A percentile compares a stretch with the other conserved stretches of the same genome.
Evolutionary conservation across 169 alveolate species (phyloP).

Genomic region (Cryptosporidium sp.): DNA sequence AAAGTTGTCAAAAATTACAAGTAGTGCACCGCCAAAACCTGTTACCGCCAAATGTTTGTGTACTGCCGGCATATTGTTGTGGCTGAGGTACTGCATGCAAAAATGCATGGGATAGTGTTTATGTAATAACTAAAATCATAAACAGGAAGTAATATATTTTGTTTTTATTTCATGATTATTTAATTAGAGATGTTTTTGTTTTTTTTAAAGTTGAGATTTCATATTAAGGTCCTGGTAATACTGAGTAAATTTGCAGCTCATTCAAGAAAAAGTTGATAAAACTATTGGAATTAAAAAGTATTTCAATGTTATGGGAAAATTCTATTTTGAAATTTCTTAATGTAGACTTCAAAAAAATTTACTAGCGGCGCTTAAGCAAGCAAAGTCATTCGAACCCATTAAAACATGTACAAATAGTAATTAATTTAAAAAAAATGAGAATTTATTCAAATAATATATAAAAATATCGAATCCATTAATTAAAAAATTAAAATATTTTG

Average conservation of each 20-base stretch:
- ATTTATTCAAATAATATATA: too few relatives aligned
- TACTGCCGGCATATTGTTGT: neutral
- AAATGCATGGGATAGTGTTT: neutral
- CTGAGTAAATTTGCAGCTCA: too few relatives aligned
- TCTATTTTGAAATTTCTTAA: too few relatives aligned
- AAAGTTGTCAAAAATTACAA: slow-evolving; percentile 5
- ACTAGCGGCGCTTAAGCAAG: neutral
- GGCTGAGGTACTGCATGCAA: neutral
- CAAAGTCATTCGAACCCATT: neutral
- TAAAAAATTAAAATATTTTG: neutral
- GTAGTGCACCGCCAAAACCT: neutral
- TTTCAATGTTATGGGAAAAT: neutral
- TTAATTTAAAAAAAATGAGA: too few relatives aligned
- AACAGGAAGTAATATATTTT: neutral
- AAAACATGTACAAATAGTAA: neutral
- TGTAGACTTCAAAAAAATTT: too few relatives aligned
- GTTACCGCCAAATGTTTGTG: neutral
- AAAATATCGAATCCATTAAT: neutral
- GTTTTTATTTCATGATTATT: too few relatives aligned
- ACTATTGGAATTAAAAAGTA: neutral
- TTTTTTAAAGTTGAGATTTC: too few relatives aligned
- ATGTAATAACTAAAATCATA: too few relatives aligned
- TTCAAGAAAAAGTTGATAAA: too few relatives aligned
- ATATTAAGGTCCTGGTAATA: too few relatives aligned
- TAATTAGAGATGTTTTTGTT: too few relatives aligned